Evolutionary conservation across 2,329 filamentous ascomycete genomes (phyloP), one percentile per base, ranked within the genome.

Genomic region (Hypoxylon sp.): DNA sequence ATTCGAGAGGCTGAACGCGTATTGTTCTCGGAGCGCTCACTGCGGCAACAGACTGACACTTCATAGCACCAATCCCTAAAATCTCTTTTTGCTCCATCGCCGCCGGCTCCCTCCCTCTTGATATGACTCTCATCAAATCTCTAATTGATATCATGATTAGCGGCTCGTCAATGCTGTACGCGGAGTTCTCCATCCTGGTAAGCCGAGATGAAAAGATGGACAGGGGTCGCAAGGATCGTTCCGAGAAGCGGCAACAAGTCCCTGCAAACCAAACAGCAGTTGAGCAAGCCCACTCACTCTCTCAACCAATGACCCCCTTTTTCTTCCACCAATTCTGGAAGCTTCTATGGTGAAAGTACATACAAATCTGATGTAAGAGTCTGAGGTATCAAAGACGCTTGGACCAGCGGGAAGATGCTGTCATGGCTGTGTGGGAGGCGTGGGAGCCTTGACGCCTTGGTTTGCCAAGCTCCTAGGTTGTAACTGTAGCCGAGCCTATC

Each of bases 241-340:
- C 74, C 75, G 73, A 76, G 70, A 63, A 65, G 64, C 75, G 75
- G 75, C 71, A 75, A 29, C 46, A 60, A 48, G 65, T 33, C 68
- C 68, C 54, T 64, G 68, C 50, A 59, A 31, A 50, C 39, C 51
- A 68, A 63, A 63, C 58, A 59, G 50, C 39, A 19, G 5, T 44
- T 44, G 17, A 8, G 39, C 39, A 14, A 65, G 31, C 58, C 68
- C 54, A 48, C 67, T 51, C 19, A 22, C 53, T 53, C 61, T 53
- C 65, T 31, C 61, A 61, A 52, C 68, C 68, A 70, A 70, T 70
- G 58, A 57, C 54, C 55, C 39, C 65, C 65, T 65, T 64, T 68
- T 56, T 54, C 47, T 42, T 52, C 35, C 53, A 55, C 55, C 67
- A 73, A 77, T 83, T 83, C 82, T 82, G 80, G 82, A 83, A 83